These are phyloP conservation scores for Bruguiera hainesii DNA, from an alignment of 441 rosid species.

Conservation along the genomic window DNA sequence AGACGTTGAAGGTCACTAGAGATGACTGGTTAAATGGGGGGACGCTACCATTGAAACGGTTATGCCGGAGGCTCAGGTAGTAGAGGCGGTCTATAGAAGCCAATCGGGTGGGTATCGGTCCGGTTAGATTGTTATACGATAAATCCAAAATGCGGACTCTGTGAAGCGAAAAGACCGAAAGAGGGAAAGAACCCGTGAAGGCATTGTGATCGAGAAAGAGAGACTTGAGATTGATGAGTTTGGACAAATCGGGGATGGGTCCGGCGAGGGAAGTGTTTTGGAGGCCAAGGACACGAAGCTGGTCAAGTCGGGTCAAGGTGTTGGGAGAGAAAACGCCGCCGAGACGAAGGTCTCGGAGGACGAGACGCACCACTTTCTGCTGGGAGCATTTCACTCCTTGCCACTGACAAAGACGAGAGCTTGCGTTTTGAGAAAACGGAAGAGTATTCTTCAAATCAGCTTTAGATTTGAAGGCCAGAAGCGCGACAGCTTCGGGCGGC, in stretches of 20 bases:
- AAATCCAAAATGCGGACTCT: constrained; percentile 67
- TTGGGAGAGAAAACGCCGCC: constrained; percentile 59
- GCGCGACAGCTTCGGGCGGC: constrained; percentile 51
- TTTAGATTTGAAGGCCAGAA: constrained; percentile 66
- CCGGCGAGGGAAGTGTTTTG: constrained; percentile 79
- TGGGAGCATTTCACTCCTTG: constrained; percentile 64
- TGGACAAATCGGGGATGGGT: constrained; percentile 66
- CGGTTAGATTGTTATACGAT: constrained; percentile 54
- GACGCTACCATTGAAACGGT: constrained; percentile 56
- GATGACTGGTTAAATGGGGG: constrained; percentile 79
- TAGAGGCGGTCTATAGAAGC: constrained; percentile 40
- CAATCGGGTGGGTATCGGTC: constrained; percentile 50
- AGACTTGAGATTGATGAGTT: constrained; percentile 60
- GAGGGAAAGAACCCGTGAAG: constrained; percentile 68
- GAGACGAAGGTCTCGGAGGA: constrained; percentile 52
- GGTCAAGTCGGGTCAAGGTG: constrained; percentile 65
- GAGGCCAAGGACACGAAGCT: constrained; percentile 84
- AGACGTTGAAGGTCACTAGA: constrained; percentile 60
- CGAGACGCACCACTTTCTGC: constrained; percentile 55
- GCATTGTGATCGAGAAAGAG: constrained; percentile 64
- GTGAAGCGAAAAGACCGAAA: constrained; percentile 52
- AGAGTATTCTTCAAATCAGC: constrained; percentile 60
- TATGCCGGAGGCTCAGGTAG: constrained; percentile 62
- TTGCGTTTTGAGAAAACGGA: constrained; percentile 37
- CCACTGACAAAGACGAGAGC: constrained; percentile 65